These are phyloP conservation scores for Jasminum sambac DNA, from an alignment of 257 asterid genomes.

Conservation along the genomic window DNA sequence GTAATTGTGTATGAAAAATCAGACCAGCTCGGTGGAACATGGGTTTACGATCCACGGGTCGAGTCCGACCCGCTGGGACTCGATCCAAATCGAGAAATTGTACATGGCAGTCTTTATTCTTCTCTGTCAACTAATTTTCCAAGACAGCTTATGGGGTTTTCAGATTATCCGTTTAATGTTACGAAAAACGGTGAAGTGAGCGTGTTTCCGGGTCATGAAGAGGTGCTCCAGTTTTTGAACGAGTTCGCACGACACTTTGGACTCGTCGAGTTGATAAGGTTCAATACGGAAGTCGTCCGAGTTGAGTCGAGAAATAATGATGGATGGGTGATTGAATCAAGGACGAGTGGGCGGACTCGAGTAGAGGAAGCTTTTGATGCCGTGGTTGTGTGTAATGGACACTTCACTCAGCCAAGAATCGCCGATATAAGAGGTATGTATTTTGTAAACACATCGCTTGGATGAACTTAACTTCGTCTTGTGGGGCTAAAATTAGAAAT, in stretches of 20 bases:
- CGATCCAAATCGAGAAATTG: conserved; percentile 46
- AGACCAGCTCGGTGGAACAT: conserved; percentile 50
- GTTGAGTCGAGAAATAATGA: conserved; percentile 38
- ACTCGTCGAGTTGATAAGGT: conserved; percentile 42
- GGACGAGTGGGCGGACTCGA: neutral
- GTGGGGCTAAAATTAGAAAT: no score
- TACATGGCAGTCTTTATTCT: conserved; percentile 45
- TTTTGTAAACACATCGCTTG: no score
- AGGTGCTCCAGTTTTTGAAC: conserved; percentile 51
- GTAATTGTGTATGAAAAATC: conserved; percentile 47
- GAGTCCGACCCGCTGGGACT: conserved; percentile 55
- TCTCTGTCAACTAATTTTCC: conserved; percentile 60
- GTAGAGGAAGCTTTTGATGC: conserved; percentile 47
- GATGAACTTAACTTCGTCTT: no score
- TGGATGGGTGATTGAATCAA: conserved; percentile 52
- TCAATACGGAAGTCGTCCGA: conserved; percentile 43
- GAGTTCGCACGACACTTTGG: conserved; percentile 44
- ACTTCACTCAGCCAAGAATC: conserved; percentile 39
- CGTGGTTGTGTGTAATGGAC: conserved; percentile 57
- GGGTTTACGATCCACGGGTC: conserved; percentile 50
- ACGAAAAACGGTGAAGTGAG: conserved; percentile 23
- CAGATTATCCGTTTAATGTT: conserved; percentile 44
- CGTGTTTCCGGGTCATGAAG: conserved; percentile 50
- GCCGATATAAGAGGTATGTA: conserved; percentile 53
- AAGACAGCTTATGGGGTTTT: conserved; percentile 51